phyloP scores from a whole-genome alignment of 805 yeast species.

The Novakomyces olei region DNA sequence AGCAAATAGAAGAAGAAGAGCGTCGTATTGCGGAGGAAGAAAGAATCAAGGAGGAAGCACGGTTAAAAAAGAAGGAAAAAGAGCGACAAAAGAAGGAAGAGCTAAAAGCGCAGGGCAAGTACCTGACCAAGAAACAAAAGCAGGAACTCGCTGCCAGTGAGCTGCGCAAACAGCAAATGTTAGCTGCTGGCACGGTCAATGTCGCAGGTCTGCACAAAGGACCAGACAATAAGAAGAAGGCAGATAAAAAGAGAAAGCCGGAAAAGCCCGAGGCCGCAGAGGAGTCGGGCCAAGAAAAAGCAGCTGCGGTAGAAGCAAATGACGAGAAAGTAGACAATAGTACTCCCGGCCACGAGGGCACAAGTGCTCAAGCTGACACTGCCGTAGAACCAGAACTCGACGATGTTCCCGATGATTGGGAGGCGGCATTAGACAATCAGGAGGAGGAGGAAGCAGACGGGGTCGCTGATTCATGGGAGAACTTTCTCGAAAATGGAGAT shows the following conservation, averaged over 20 bases:
- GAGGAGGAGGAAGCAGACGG: constrained; percentile 7
- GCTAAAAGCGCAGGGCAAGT: constrained; percentile 88
- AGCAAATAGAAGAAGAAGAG: constrained; percentile 27
- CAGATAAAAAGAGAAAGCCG: constrained; percentile 30
- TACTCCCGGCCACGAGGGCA: no score
- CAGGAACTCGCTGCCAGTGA: constrained; percentile 73
- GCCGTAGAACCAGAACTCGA: no score
- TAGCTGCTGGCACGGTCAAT: constrained; percentile 47
- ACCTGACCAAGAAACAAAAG: constrained; percentile 80
- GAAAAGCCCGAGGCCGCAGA: constrained; percentile 13
- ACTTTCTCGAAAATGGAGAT: constrained; percentile 13
- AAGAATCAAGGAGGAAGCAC: constrained; percentile 17
- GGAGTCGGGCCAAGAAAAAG: constrained; percentile 11
- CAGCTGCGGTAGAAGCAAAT: constrained; percentile 22
- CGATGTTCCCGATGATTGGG: constrained; percentile 70
- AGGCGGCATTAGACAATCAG: constrained; percentile 28
- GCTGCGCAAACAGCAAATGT: constrained; percentile 67
- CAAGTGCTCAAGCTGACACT: no score
- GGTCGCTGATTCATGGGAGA: constrained; percentile 10
- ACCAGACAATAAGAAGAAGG: constrained; percentile 21
- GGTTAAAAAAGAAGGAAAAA: constrained; percentile 51
- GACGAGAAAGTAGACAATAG: constrained; percentile 16
- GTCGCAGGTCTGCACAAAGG: constrained; percentile 43
- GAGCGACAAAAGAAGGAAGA: constrained; percentile 74
- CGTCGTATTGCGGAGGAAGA: constrained; percentile 22